A percentile compares a stretch with the other conserved stretches of the same genome.
phyloP scores from a whole-genome alignment of 2,329 filamentous ascomycete species.

The Blastomyces parvus region DNA sequence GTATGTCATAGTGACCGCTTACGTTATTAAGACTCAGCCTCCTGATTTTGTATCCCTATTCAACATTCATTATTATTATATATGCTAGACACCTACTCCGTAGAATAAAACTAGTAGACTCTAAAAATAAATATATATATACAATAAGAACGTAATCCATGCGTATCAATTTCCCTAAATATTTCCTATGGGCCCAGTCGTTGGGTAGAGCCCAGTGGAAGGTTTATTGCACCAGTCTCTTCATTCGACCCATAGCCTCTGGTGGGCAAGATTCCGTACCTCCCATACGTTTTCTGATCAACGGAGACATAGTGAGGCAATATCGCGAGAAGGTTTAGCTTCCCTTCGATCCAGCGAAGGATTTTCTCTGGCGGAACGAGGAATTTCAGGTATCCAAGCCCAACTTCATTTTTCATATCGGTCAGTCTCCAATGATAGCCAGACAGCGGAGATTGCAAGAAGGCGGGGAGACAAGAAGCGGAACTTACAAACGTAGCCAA shows the following conservation, averaged over 20 bases:
- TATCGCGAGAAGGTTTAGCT: constrained; percentile 72
- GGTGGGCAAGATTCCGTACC: constrained; percentile 77
- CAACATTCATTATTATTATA: not conserved
- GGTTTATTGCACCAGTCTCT: constrained; percentile 44
- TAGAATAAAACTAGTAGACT: not conserved
- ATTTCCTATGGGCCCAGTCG: constrained; percentile 53
- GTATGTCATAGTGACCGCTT: constrained; percentile 24
- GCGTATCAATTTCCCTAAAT: constrained; percentile 5
- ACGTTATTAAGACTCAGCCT: constrained; percentile 17
- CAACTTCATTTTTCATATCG: constrained; percentile 45
- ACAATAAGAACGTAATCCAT: constrained; percentile 8
- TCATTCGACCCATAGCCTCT: constrained; percentile 27
- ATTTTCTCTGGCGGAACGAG: constrained; percentile 82
- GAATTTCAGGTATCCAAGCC: constrained; percentile 78
- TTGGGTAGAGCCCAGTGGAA: constrained; percentile 51
- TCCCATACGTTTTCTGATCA: constrained; percentile 89
- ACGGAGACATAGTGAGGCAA: constrained; percentile 89
- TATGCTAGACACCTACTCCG: not conserved
- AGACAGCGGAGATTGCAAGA: not conserved
- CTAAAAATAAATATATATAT: constrained; percentile 6
- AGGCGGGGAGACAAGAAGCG: not conserved
- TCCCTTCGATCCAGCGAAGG: constrained; percentile 78
- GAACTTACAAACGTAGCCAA: constrained; percentile 75
- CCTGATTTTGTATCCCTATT: not conserved
- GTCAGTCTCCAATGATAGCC: not conserved